Evolutionary conservation across 1,284 basidiomycete genomes (phyloP).

Genomic region (Marasmius oreades): DNA sequence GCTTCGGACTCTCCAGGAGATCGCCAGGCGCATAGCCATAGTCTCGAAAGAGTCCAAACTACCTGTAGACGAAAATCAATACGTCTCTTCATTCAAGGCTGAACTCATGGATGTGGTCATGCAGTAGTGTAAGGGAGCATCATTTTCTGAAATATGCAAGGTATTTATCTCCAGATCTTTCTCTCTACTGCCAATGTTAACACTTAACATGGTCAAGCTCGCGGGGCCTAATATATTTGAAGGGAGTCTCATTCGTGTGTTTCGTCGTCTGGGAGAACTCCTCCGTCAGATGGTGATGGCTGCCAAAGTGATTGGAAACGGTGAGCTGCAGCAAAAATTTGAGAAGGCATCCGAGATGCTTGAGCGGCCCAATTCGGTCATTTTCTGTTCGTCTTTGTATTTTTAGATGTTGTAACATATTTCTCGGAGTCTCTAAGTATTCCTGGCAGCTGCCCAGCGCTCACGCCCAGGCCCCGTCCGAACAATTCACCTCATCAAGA

Average conservation of each 20-base stretch:
- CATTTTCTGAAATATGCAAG: constrained; percentile 96
- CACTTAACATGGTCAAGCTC: too few relatives aligned
- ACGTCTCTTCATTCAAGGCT: constrained; percentile 95
- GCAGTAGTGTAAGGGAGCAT: constrained; percentile 97
- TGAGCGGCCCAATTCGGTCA: constrained; percentile 89
- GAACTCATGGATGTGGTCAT: constrained; percentile 98
- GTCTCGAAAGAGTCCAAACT: constrained; percentile 94
- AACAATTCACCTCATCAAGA: too few relatives aligned
- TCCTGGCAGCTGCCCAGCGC: too few relatives aligned
- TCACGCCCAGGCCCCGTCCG: too few relatives aligned
- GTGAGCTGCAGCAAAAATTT: constrained; percentile 90
- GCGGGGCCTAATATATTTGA: constrained; percentile 87
- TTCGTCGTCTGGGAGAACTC: constrained; percentile 91
- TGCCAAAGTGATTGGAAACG: constrained; percentile 94
- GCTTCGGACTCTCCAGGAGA: constrained; percentile 92
- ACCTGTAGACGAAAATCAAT: constrained; percentile 88
- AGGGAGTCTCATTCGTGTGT: constrained; percentile 91
- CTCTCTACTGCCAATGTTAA: too few relatives aligned
- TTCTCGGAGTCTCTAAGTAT: too few relatives aligned
- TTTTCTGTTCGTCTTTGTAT: constrained; percentile 89
- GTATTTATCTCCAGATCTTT: too few relatives aligned
- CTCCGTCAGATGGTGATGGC: constrained; percentile 94
- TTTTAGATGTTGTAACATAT: too few relatives aligned
- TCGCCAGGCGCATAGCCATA: constrained; percentile 91
- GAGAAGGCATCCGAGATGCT: constrained; percentile 88